Evolutionary conservation across 139 green algal genomes (phyloP), one percentile per base, ranked within the genome.

Genomic region (Parachlorella kessleri): DNA sequence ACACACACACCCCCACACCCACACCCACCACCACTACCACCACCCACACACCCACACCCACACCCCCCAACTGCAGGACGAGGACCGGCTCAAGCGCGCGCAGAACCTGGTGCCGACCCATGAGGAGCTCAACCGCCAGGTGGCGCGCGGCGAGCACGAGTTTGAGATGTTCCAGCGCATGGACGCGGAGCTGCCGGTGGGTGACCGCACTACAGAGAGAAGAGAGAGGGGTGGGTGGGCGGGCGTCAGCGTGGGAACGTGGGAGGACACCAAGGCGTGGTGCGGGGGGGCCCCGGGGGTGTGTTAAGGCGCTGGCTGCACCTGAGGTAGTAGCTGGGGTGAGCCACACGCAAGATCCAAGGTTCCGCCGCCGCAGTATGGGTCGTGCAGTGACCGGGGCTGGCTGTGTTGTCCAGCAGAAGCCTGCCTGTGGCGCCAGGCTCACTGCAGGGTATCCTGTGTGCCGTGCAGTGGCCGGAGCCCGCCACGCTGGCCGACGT

Each of bases 61-160:
- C 35, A 14, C 23, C 36, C 18, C 36, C 54, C 71, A 38, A 32
- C 24, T 76, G 9, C 72, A 91, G 81, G 90, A 94, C 55, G 83
- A 91, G 81, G 87, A 93, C 30, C 85, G 90, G 10, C 66, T 80
- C 24, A 78, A 76, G 35, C 75, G 84, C 10, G 80, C 90, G 0
- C 78, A 76, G 39, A 96, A 94, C 72, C 77, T 92, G 70, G 89
- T 92, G 42, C 85, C 85, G 38, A 82, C 77, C 3, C 82, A 84
- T 55, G 35, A 83, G 33, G 79, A 88, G 64, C 84, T 96, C 39
- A 94, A 96, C 86, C 76, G 71, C 53, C 75, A 83, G 80, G 71
- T 94, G 55, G 90, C 89, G 21, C 77, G 91, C 30, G 72, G 66
- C 24, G 72, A 76, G 0, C 65, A 86, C 9, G 85, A 93, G 81